Evolutionary conservation across 1,284 basidiomycete species (phyloP).

Genomic region (Peniophora sp.): DNA sequence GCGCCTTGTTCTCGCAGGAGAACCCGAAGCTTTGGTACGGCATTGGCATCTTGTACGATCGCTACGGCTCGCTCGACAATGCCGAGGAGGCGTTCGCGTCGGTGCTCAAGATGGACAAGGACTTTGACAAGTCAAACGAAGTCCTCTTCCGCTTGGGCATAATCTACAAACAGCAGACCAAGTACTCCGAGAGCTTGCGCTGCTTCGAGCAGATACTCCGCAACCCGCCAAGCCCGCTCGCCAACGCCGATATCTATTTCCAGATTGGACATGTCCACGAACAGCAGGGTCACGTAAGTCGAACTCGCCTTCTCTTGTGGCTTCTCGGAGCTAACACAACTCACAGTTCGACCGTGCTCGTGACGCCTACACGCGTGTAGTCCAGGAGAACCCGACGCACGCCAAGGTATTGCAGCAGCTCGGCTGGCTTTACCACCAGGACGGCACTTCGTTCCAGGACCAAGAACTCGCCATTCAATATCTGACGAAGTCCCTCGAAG

Average conservation of each 20-base stretch:
- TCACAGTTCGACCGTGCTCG: constrained; percentile 79
- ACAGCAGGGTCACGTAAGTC: constrained; percentile 86
- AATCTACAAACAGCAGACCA: constrained; percentile 98
- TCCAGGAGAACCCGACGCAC: constrained; percentile 88
- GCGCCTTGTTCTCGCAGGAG: constrained; percentile 37
- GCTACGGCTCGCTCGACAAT: constrained; percentile 96
- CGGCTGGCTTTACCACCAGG: constrained; percentile 96
- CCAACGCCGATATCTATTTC: constrained; percentile 99
- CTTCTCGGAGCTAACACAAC: constrained; percentile 6
- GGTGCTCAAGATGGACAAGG: constrained; percentile 95
- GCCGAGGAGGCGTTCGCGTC: constrained; percentile 98
- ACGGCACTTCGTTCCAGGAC: constrained; percentile 89
- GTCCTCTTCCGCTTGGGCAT: constrained; percentile 98
- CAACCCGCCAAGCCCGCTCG: constrained; percentile 91
- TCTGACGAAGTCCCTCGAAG: constrained; percentile 90
- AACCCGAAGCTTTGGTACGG: constrained; percentile 99
- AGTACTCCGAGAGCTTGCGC: constrained; percentile 77
- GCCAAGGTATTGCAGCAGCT: constrained; percentile 98
- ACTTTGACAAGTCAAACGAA: constrained; percentile 99
- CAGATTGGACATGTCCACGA: constrained; percentile 99
- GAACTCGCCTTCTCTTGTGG: neutral
- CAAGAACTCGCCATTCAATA: constrained; percentile 92
- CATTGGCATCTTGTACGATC: constrained; percentile 97
- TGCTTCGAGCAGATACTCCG: constrained; percentile 96
- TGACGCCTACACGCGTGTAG: constrained; percentile 96